Conservation (phyloP, 2,329 filamentous ascomycete genomes). For the Ascochyta koolunga region DNA sequence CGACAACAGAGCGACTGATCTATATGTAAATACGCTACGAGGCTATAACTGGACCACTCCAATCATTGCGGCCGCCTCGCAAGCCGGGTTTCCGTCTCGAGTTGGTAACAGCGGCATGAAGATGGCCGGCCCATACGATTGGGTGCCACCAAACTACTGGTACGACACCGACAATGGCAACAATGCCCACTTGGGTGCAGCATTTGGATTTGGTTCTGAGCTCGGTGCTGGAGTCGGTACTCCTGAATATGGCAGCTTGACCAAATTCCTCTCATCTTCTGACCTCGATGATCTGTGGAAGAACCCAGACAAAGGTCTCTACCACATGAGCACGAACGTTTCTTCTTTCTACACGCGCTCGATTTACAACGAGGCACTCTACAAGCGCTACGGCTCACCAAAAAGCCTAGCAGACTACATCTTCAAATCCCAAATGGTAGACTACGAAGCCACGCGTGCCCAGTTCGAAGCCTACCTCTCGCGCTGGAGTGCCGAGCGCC, state of each 20-base stretch:
- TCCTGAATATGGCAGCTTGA: constrained; percentile 61
- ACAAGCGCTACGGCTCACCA: constrained; percentile 59
- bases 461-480: constrained; percentile 64
- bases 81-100: constrained; percentile 58
- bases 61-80: constrained; percentile 63
- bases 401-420: constrained; percentile 63
- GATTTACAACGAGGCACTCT: constrained; percentile 65
- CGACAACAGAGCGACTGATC: constrained; percentile 59
- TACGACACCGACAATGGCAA: constrained; percentile 58
- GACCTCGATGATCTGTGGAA: constrained; percentile 65
- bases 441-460: constrained; percentile 67
- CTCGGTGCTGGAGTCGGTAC: constrained; percentile 68
- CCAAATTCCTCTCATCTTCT: constrained; percentile 57
- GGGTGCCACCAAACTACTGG: constrained; percentile 71
- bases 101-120: constrained; percentile 67
- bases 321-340: constrained; percentile 64
- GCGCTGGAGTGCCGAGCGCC: constrained; percentile 57
- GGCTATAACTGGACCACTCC: constrained; percentile 62
- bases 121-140: constrained; percentile 71
- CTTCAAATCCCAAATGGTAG: constrained; percentile 64
- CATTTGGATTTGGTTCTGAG: constrained; percentile 69
- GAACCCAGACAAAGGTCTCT: constrained; percentile 58
- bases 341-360: constrained; percentile 62
- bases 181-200: constrained; percentile 58
- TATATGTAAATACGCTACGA: constrained; percentile 60